These are phyloP conservation scores for Russula compacta DNA, from an alignment of 768 basidiomycete species.

Conservation along the genomic window DNA sequence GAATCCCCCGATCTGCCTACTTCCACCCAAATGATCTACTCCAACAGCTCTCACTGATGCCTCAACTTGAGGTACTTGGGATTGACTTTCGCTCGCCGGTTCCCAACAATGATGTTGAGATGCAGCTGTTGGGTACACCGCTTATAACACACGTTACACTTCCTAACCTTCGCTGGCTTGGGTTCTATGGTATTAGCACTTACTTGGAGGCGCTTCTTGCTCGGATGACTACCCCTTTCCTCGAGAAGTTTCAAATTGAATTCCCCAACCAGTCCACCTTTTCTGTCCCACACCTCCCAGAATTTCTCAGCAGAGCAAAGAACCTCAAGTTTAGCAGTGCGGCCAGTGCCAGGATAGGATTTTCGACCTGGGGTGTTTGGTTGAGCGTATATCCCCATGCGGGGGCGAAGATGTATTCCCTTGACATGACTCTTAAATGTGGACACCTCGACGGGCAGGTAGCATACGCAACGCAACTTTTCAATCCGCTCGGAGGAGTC, in stretches of 20 bases:
- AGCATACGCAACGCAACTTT: neutral
- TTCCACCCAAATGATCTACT: neutral
- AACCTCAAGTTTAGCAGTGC: neutral
- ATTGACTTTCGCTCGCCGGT: neutral
- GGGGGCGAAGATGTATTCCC: neutral
- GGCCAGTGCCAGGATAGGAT: no score
- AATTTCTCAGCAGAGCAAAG: neutral
- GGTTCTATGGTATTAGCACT: neutral
- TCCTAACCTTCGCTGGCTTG: neutral
- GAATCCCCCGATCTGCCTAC: neutral
- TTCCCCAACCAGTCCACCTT: neutral
- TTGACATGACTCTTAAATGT: neutral
- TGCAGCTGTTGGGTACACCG: neutral
- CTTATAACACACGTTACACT: neutral
- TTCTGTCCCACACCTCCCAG: no score
- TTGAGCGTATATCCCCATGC: neutral
- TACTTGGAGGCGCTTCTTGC: neutral
- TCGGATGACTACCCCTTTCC: neutral
- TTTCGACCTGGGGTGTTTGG: neutral
- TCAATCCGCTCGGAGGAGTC: neutral
- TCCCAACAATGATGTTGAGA: neutral
- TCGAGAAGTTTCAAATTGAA: neutral
- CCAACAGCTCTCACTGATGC: neutral
- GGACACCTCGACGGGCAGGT: neutral
- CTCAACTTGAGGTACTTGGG: neutral